Evolutionary conservation across 2,329 filamentous ascomycete genomes (phyloP), one percentile per base, ranked within the genome.

Genomic region (Penicillium sp.): DNA sequence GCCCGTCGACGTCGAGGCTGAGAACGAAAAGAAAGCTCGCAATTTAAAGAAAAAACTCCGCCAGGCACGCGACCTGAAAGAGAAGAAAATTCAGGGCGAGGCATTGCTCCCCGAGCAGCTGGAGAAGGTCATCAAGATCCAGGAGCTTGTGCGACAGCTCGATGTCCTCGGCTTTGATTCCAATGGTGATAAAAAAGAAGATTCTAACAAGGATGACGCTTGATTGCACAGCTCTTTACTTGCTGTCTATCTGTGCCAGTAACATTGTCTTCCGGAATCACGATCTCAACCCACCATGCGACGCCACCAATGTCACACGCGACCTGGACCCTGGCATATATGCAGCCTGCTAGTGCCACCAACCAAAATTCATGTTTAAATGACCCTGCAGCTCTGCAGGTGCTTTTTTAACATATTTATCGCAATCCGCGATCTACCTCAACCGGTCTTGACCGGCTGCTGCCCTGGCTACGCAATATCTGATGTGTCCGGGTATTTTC

Each of bases 101-200:
- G 82, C 85, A 4, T 77, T 99, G 56, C 80, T 97, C 23, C 93
- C 92, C 0, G 94, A 99, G 77, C 94, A 99, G 77, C 88, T 97
- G 60, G 92, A 93, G 65, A 99, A 99, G 78, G 91, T 99, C 51
- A 95, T 96, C 72, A 96, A 94, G 75, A 96, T 99, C 71, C 91
- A 91, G 59, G 94, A 99, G 77, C 82, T 99, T 47, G 87, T 97
- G 54, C 85, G 92, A 11, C 92, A 97, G 71, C 77, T 99, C 52
- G 90, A 95, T 66, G 83, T 84, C 2, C 80, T 99, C 24, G 93
- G 93, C 0, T 91, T 97, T 59, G 89, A 95, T 71, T 76, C 84
- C 1, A 89, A 95, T 9, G 91, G 88, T 2, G 89, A 92, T 57
- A 82, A 80, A 64, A 82, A 82, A 64, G 67, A 66, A 4, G 61